Base-by-base conservation (phyloP, 2,329 filamentous ascomycete species). In the Alternaria sp. region DNA sequence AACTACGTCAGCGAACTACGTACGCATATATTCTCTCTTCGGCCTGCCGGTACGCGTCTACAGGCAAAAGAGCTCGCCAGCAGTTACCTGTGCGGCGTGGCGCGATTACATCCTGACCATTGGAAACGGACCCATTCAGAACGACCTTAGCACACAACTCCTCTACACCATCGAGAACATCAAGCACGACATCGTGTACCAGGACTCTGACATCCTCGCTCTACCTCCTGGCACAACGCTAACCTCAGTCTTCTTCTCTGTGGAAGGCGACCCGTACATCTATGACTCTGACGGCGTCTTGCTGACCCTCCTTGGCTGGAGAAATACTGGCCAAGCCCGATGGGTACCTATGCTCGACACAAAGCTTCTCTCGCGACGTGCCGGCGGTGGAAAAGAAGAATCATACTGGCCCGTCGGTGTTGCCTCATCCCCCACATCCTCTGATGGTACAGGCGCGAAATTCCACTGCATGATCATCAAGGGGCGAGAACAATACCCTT, bases 401-500 rank as follows among this genome's bases (percentile, higher is more conserved):
- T 87, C 85, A 0, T 99, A 99, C 82, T 99, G 94, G 87, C 95
- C 95, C 1, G 92, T 99, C 32, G 95, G 95, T 1, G 94, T 98
- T 1, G 93, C 94, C 3, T 89, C 94, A 71, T 86, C 91, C 2
- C 53, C 52, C 5, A 52, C 58, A 5, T 36, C 56, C 7, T 41
- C 51, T 73, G 94, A 93, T 1, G 92, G 97, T 2, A 92, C 93
- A 6, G 89, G 94, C 73, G 86, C 91, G 72, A 94, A 91, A 74
- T 99, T 99, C 80, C 94, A 98, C 84, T 99, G 96, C 82, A 97
- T 99, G 80, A 98, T 99, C 71, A 89, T 99, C 74, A 99, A 99
- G 81, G 95, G 95, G 64, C 92, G 91, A 36, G 95, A 99, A 75
- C 87, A 90, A 74, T 92, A 97, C 74, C 73, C 73, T 2, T 94